Evolutionary conservation across 2,329 filamentous ascomycete genomes (phyloP), one percentile per base, ranked within the genome.

Genomic region (Cordyceps fumosorosea): DNA sequence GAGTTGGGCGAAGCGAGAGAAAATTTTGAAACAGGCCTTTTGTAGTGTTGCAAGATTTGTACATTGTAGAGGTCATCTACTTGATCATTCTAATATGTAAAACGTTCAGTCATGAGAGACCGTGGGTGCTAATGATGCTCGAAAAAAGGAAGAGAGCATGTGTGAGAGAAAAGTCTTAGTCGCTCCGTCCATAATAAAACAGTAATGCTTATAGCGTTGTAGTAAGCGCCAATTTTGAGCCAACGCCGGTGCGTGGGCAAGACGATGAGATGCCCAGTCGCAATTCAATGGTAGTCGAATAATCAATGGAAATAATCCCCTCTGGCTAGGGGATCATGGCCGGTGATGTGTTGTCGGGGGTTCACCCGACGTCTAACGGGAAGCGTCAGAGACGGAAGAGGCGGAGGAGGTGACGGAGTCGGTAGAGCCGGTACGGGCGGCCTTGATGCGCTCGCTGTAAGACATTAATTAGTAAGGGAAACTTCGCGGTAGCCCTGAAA

Each of bases 361-460:
- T 29, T 29, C 29, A 29, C 3, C 29, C 29, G 29, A 7, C 5
- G 29, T 29, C 53, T 57, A 62, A 34, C 47, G 60, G n/a, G 60
- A 56, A 47, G 47, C 50, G 45, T 52, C 54, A 22, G 60, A 62
- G 34, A 37, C 53, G 32, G 60, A 62, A 26, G 74, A 74, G 24
- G 72, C 63, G 56, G 62, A 69, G 34, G 72, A 74, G 22, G 72
- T 63, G 56, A 62, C 69, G 34, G 72, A 77, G 65, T 73, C 74
- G 62, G 70, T 67, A 29, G 75, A 76, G 67, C 70, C 70, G 65
- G 69, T 69, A 62, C 75, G 74, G 42, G 67, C 22, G 52, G 75
- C 69, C 74, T 77, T 78, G 58, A 62, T 63, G 62, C 76, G 76
- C 74, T 79, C 76, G 60, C 77, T 79, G 62, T 8, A 47, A 50